Conservation (phyloP, 495 filamentous ascomycete genomes). For the Aspergillus diversus region DNA sequence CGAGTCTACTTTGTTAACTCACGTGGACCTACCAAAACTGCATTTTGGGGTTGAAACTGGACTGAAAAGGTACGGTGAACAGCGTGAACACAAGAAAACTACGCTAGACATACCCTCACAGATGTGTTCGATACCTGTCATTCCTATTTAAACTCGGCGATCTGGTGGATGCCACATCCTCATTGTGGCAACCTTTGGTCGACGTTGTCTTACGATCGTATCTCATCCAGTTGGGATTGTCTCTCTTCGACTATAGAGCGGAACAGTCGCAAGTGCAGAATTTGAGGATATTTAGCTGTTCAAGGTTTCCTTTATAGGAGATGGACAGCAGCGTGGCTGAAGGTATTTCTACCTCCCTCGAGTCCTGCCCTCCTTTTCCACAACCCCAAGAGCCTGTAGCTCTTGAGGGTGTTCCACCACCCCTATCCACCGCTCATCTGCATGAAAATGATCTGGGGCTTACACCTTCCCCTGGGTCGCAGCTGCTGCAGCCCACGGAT, state of each 20-base stretch:
- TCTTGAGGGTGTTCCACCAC: constrained; percentile 25
- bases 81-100: constrained; percentile 2
- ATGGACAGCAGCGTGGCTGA: constrained; percentile 39
- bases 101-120: constrained; percentile 12
- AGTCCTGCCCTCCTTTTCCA: constrained; percentile 26
- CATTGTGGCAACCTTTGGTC: background rate
- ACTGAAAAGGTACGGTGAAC: constrained; percentile 5
- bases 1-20: no score
- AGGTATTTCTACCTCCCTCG: constrained; percentile 48
- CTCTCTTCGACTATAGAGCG: background rate
- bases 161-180: background rate
- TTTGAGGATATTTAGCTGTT: constrained; percentile 12
- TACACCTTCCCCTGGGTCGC: constrained; percentile 48
- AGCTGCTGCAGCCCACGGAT: constrained; percentile 31
- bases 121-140: background rate
- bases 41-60: background rate
- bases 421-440: constrained; percentile 21
- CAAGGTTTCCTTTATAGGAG: constrained; percentile 14
- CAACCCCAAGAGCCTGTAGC: constrained; percentile 24
- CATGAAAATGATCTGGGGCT: constrained; percentile 47
- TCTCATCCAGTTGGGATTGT: no score
- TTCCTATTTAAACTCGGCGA: background rate
- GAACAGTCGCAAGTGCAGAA: background rate
- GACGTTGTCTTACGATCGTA: background rate
- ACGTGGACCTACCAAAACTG: no score